Conservation (phyloP, 139 green algal species). For the Chlamydomonas eustigma region DNA sequence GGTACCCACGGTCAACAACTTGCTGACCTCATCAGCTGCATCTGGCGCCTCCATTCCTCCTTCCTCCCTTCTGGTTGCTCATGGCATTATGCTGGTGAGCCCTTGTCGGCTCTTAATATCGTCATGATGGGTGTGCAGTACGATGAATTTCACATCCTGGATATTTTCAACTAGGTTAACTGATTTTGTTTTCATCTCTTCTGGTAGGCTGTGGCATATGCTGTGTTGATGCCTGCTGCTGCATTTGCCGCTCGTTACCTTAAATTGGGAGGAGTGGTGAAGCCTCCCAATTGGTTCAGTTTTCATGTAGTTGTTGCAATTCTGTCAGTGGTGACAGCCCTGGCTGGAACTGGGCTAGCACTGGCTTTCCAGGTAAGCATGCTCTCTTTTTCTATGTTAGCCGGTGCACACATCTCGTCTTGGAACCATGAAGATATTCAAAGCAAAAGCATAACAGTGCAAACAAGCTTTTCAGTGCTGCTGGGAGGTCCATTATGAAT, state of each 20-base stretch:
- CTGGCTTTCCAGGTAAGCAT: neutral
- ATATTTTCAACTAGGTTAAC: too few relatives aligned
- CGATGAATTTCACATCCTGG: too few relatives aligned
- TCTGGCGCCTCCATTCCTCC: too few relatives aligned
- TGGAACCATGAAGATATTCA: neutral
- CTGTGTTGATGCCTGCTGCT: neutral
- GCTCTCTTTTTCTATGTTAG: neutral
- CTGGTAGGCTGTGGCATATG: neutral
- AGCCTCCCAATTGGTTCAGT: neutral
- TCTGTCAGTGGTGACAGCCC: neutral
- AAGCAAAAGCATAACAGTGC: neutral
- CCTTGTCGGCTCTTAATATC: too few relatives aligned
- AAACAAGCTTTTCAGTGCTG: neutral
- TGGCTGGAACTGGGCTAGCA: neutral
- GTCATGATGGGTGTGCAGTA: too few relatives aligned
- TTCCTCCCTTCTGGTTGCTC: neutral
- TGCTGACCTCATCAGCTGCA: neutral
- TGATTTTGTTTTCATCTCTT: neutral
- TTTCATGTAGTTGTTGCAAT: neutral
- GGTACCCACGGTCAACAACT: neutral
- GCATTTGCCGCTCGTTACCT: slow-evolving; percentile 1
- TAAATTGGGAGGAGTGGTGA: neutral
- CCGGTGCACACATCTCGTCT: neutral
- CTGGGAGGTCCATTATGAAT: neutral
- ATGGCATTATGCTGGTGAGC: neutral